Conservation (phyloP, 2,329 filamentous ascomycete genomes). For the Pseudovirgaria hyperparasitica region DNA sequence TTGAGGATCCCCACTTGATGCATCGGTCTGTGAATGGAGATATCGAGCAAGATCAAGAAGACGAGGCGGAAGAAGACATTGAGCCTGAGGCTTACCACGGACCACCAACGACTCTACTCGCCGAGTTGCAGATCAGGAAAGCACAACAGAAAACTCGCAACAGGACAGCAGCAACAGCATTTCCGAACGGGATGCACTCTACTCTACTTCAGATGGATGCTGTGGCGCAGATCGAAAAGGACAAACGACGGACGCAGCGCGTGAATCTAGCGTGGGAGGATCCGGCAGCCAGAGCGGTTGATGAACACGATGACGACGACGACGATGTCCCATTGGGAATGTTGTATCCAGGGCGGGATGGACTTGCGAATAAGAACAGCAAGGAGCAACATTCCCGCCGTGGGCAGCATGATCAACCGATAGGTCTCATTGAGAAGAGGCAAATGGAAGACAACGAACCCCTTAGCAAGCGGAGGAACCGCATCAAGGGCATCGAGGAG, state of each 20-base stretch:
- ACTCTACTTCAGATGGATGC: conserved; percentile 85
- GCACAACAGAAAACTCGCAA: conserved; percentile 74
- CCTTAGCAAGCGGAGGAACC: conserved; percentile 60
- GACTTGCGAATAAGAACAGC: conserved; percentile 33
- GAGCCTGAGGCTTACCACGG: conserved; percentile 45
- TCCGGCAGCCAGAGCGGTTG: conserved; percentile 26
- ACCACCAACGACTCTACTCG: conserved; percentile 77
- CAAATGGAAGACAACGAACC: conserved; percentile 90
- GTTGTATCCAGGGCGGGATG: conserved; percentile 52
- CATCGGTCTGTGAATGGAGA: conserved; percentile 6
- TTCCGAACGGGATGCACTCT: conserved; percentile 72
- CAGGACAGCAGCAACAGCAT: conserved; percentile 48
- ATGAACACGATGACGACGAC: conserved; percentile 37
- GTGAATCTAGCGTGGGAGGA: conserved; percentile 90
- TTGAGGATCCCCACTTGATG: conserved; percentile 1
- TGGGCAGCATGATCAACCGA: conserved; percentile 41
- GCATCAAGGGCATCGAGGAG: conserved; percentile 53
- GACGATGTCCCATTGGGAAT: conserved; percentile 84
- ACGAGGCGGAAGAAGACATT: conserved; percentile 30
- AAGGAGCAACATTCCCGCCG: conserved; percentile 35
- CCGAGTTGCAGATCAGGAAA: conserved; percentile 84
- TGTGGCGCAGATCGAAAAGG: conserved; percentile 72
- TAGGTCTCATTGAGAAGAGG: conserved; percentile 67
- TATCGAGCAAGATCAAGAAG: conserved; percentile 22
- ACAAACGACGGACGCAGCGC: conserved; percentile 58